Evolutionary conservation across 2,329 filamentous ascomycete species (phyloP), one percentile per base, ranked within the genome.

Genomic region (Cladosporium sp.): DNA sequence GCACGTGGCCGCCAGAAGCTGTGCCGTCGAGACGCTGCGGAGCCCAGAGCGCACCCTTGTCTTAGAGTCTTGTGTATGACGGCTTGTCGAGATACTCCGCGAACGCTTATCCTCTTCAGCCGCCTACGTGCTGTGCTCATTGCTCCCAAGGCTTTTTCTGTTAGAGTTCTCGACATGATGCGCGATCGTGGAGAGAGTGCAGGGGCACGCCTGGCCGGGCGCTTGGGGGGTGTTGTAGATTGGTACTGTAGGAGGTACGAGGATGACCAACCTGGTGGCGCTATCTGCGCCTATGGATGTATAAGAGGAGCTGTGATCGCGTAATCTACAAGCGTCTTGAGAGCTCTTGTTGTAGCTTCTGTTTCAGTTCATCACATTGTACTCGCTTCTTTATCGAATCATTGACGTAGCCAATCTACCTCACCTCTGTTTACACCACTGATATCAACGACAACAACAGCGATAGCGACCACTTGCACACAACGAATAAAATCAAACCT

Each of bases 211-310:
- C 34, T 47, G 38, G n/a, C 57, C 47, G 57, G 57, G 57, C 57
- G 57, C 38, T 47, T 30, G 57, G 52, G n/a, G 18, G 51, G 28
- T 4, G 6, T 21, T 30, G 18, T 34, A 24, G 30, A 34, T 24
- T 32, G 32, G 32, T 41, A 30, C 49, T 32, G 34, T 28, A 28
- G 21, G 57, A 59, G 36, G 36, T 59, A 44, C 36, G 57, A 47
- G 34, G 38, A 59, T 59, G 36, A 59, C 57, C 57, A 38, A 59
- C 24, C 7, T 28, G 38, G 57, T 59, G 57, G 57, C 57, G 57
- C 57, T 41, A 7, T 41, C 21, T 41, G 38, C 38, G 24, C 34
- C 36, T 24, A n/a, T 47, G 24, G 14, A n/a, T 41, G 57, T 59
- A 59, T 47, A 59, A 59, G 57, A 59, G 38, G 57, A 59, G 36